phyloP scores from a whole-genome alignment of 2,329 filamentous ascomycete genomes.

The Penicillium concentricum region DNA sequence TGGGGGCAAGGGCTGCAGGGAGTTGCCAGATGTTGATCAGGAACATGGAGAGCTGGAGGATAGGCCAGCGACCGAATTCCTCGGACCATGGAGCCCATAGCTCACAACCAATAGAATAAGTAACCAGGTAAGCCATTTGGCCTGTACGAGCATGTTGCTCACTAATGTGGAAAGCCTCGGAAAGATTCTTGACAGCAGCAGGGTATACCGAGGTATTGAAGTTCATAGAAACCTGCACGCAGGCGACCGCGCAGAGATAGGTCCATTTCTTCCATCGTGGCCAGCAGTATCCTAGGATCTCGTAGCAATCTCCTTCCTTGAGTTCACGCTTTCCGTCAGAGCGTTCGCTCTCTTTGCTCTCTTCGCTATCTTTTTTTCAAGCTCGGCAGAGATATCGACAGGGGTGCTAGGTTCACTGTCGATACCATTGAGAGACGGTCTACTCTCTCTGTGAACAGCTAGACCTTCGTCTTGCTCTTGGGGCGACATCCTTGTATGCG shows the following conservation, averaged over 20 bases:
- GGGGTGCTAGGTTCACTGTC: background rate
- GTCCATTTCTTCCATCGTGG: constrained; percentile 35
- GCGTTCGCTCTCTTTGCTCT: constrained; percentile 17
- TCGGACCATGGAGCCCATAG: constrained; percentile 83
- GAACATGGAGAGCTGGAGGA: constrained; percentile 68
- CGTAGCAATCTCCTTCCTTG: constrained; percentile 57
- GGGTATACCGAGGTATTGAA: constrained; percentile 71
- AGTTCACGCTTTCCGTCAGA: constrained; percentile 31
- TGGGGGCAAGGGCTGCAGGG: constrained; percentile 66
- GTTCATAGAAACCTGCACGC: constrained; percentile 71
- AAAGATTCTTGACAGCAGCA: constrained; percentile 63
- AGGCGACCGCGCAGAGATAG: constrained; percentile 57
- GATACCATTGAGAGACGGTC: background rate
- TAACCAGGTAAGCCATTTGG: constrained; percentile 70
- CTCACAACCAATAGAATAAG: constrained; percentile 79
- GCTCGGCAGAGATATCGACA: background rate
- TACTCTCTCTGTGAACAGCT: background rate
- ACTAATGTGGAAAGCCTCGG: constrained; percentile 64
- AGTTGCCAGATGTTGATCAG: constrained; percentile 74
- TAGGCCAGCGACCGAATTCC: constrained; percentile 71
- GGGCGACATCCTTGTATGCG: constrained; percentile 1
- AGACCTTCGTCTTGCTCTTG: constrained; percentile 1
- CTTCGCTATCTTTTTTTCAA: constrained; percentile 20
- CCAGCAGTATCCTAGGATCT: constrained; percentile 61
- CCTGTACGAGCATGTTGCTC: constrained; percentile 65